These are phyloP conservation scores for Serendipita vermifera DNA, from an alignment of 768 basidiomycete species.

Conservation along the genomic window DNA sequence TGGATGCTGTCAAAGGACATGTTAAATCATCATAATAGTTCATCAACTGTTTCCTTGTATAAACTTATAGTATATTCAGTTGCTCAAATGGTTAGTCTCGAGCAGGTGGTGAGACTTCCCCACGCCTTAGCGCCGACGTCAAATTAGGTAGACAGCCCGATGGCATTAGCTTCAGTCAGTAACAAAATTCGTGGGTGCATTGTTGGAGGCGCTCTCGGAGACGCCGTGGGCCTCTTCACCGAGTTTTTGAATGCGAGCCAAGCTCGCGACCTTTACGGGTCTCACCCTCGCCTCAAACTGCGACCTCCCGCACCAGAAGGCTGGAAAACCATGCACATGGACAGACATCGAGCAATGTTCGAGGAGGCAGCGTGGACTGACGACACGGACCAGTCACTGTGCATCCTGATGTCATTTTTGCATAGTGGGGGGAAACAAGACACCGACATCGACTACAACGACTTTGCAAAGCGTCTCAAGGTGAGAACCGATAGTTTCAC, in stretches of 20 bases:
- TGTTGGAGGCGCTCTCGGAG: slow-evolving; percentile 1
- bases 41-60: no score
- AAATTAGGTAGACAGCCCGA: no score
- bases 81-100: no score
- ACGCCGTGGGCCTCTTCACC: not conserved
- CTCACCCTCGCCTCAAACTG: not conserved
- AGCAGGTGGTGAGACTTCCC: no score
- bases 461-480: slow-evolving; percentile 2
- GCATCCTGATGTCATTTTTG: slow-evolving; percentile 2
- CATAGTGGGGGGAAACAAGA: not conserved
- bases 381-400: slow-evolving; percentile 2
- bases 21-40: no score
- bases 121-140: no score
- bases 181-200: slow-evolving; percentile 5
- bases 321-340: not conserved
- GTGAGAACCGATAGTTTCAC: no score
- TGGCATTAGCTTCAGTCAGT: no score
- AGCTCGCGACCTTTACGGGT: not conserved
- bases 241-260: not conserved
- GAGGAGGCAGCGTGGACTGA: slow-evolving; percentile 8
- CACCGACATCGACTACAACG: not conserved
- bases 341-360: not conserved
- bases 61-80: no score
- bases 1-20: not conserved
- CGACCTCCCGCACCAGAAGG: not conserved